phyloP scores from a whole-genome alignment of 768 basidiomycete species.

The Boletus sp. region DNA sequence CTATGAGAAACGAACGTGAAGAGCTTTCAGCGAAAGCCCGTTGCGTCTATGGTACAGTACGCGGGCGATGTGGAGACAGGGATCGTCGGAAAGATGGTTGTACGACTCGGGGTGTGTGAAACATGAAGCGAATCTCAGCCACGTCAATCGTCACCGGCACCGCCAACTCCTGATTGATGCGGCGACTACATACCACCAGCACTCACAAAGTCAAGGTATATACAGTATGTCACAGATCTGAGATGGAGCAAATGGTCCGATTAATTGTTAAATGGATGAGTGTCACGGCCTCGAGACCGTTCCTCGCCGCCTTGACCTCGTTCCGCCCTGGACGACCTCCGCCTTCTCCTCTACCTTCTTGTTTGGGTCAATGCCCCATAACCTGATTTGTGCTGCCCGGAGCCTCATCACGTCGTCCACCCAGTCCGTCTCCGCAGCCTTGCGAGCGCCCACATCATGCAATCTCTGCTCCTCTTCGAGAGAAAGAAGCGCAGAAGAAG shows the following conservation, averaged over 20 bases:
- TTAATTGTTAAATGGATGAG: too few species aligned
- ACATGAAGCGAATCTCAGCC: neutral
- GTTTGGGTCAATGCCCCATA: constrained; percentile 34
- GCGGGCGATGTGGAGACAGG: neutral
- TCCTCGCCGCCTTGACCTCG: constrained; percentile 28
- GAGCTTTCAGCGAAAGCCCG: constrained; percentile 21
- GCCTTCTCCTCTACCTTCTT: constrained; percentile 26
- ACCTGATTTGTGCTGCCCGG: constrained; percentile 37
- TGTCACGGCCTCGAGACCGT: constrained; percentile 22
- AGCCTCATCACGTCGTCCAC: constrained; percentile 57
- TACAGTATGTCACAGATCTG: neutral
- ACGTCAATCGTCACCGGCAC: neutral
- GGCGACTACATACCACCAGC: neutral
- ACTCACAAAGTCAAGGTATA: neutral
- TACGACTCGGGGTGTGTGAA: neutral
- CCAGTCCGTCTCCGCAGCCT: constrained; percentile 63
- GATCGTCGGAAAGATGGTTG: neutral
- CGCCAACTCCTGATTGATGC: neutral
- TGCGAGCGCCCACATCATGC: constrained; percentile 45
- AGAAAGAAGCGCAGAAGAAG: constrained; percentile 46
- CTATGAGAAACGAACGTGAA: constrained; percentile 24
- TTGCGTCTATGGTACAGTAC: constrained; percentile 11
- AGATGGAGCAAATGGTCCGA: constrained; percentile 13
- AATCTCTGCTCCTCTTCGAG: constrained; percentile 54
- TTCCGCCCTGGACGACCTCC: constrained; percentile 21